Evolutionary conservation across 2,329 filamentous ascomycete genomes (phyloP), one percentile per base, ranked within the genome.

Genomic region (Endoconidiophora laricicola): DNA sequence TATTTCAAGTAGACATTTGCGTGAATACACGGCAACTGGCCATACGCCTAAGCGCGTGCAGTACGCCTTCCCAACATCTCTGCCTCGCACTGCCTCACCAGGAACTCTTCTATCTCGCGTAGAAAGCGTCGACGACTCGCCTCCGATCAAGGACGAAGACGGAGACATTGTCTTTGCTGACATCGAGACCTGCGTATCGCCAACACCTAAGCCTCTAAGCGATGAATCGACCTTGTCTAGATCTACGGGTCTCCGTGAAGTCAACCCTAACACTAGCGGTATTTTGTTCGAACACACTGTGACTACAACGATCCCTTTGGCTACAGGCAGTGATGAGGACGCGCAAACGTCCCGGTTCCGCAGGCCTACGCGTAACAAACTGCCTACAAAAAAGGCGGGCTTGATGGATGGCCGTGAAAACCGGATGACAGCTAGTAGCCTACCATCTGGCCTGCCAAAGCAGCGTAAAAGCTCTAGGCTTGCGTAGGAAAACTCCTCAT

Each of bases 21-120:
- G 79, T 48, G 87, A 95, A 61, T 96, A 96, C 62, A 70, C 77
- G 37, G 76, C 84, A 0, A 96, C 91, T 0, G 90, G 91, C 47
- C 73, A 82, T 44, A 96, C 91, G 1, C 91, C 91, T 0, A 78
- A 83, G 60, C 91, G 88, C 65, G 69, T 72, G 26, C 71, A 78
- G 48, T 98, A 96, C 64, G 71, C 77, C n/a, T 94, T 86, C 59
- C 84, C 86, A 0, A 83, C 76, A 1, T 69, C 73, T 2, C 71
- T 98, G 1, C 91, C 91, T 3, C 78, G 80, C 23, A 96, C 91
- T 0, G 65, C 66, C 23, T 56, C 69, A 0, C 69, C 69, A 55
- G 68, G 70, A 1, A 56, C 62, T 12, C 63, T 75, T 16, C 61
- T 73, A 36, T 65, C 66, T 14, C 64, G 62, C 41, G 58, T 69